Base-by-base conservation (phyloP, 2,329 filamentous ascomycete genomes). In the Fusarium subglutinans region DNA sequence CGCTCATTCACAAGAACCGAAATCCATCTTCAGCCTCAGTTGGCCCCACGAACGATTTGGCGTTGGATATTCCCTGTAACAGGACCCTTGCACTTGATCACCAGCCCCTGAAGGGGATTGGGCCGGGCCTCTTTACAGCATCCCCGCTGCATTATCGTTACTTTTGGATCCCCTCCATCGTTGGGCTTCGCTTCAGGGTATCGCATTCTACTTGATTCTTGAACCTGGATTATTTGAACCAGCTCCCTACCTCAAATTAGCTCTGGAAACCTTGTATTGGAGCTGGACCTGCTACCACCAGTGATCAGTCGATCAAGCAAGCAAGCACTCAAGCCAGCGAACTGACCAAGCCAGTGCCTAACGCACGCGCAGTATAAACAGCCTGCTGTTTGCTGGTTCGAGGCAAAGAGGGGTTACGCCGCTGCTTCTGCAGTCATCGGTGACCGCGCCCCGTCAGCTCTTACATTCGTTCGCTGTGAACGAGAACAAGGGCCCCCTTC, bases 361-460 rank as follows among this genome's bases (percentile, higher is more conserved):
- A 69, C 72, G 69, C 70, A 73, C 66, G 68, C 66, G 58, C 70
- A 77, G 57, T 50, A 61, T 71, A 70, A 70, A 63, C 69, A 76
- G 67, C 67, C 60, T 71, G 56, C 73, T 58, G 69, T 60, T 69
- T 65, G 69, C 66, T 67, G 73, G 66, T 56, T 73, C 51, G 37
- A 69, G 51, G 50, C 65, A 67, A 76, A 75, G 76, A 78, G 77
- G 74, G 74, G 72, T 77, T 73, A 68, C 65, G 75, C 67, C 66
- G 72, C 65, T 75, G 76, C 74, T 74, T 77, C 77, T 78, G 66
- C 66, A 76, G 72, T 72, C 75, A 74, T 77, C 74, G 61, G 67
- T 63, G 68, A 74, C 70, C 64, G 50, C 75, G 74, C 69, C 66
- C 72, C 55, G 74, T 78, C 77, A 78, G 77, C 77, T 75, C 68